Base-by-base conservation (phyloP, 2,329 filamentous ascomycete genomes). In the Talaromyces amestolkiae region DNA sequence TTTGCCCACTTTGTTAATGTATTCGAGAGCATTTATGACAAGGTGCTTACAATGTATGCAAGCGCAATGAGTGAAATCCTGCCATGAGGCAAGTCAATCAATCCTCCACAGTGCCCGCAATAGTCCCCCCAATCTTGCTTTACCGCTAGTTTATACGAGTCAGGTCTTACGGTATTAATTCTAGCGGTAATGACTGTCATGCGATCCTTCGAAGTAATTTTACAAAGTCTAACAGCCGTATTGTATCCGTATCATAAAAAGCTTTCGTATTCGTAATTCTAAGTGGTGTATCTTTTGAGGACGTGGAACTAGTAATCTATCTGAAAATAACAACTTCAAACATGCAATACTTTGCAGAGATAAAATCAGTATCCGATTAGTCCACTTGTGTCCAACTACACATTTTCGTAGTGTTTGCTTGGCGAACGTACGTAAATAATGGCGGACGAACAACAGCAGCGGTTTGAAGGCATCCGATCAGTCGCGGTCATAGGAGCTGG, bases 401-500 rank as follows among this genome's bases (percentile, higher is more conserved):
- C 9, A 22, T 53, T 27, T 10, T n/a, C 17, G 27, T 33, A 15
- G 2, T n/a, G 10, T 19, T 19, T 22, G n/a, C 17, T 35, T 19
- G 31, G 31, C 31, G 10, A 19, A 19, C 19, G 13, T 54, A 35
- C 31, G 31, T 54, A 37, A 35, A 37, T 35, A 1, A 64, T 64
- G 61, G 31, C 17, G 19, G 13, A 47, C 24, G 31, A 63, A 35
- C 49, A 58, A 13, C 61, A 37, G 27, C 61, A 51, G 24, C 13
- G 51, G 7, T 58, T 64, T n/a, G 39, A 22, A n/a, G 39, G 41
- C 19, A 51, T 64, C n/a, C 61, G 35, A 53, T 58, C 61, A 8
- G 79, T 83, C 2, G 82, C 80, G 9, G 76, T 85, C 1, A 81
- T 85, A 53, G 83, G 83, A 24, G 82, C 83, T n/a, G 82, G 83